phyloP scores from a whole-genome alignment of 805 yeast species.

The Priceomyces carsonii region DNA sequence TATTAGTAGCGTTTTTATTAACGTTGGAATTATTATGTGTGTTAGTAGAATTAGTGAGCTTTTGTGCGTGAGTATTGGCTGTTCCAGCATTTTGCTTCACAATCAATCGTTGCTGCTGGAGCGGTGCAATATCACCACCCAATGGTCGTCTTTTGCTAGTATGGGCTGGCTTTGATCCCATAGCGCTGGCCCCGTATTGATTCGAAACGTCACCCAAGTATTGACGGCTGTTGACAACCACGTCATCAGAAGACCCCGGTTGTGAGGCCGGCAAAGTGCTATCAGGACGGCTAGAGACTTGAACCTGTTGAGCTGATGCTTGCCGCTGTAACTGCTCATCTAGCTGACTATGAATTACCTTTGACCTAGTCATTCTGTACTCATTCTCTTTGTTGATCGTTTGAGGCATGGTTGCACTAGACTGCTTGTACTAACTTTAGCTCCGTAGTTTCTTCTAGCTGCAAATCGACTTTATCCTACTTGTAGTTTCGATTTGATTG shows the following conservation, averaged over 20 bases:
- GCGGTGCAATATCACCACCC: constrained; percentile 34
- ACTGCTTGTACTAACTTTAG: neutral
- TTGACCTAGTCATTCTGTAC: constrained; percentile 34
- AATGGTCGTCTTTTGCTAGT: constrained; percentile 29
- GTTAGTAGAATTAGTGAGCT: constrained; percentile 3
- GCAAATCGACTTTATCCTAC: constrained; percentile 1
- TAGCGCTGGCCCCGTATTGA: constrained; percentile 24
- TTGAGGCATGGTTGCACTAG: constrained; percentile 8
- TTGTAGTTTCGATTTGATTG: neutral
- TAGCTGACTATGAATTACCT: constrained; percentile 12
- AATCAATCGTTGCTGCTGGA: constrained; percentile 19
- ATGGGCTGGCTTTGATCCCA: constrained; percentile 1
- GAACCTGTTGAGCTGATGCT: constrained; percentile 1
- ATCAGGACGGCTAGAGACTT: constrained; percentile 1
- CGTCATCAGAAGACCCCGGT: constrained; percentile 9
- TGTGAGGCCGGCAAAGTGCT: neutral
- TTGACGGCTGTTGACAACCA: constrained; percentile 18
- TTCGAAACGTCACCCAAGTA: constrained; percentile 41
- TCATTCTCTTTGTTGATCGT: constrained; percentile 41
- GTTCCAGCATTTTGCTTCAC: constrained; percentile 6
- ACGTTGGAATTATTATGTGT: constrained; percentile 2
- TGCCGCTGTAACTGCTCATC: constrained; percentile 2
- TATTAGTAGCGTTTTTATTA: constrained; percentile 1
- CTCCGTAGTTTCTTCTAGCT: neutral
- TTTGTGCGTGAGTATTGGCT: constrained; percentile 2